Evolutionary conservation across 805 yeast species (phyloP).

Genomic region (Wickerhamomyces chaumierensis): DNA sequence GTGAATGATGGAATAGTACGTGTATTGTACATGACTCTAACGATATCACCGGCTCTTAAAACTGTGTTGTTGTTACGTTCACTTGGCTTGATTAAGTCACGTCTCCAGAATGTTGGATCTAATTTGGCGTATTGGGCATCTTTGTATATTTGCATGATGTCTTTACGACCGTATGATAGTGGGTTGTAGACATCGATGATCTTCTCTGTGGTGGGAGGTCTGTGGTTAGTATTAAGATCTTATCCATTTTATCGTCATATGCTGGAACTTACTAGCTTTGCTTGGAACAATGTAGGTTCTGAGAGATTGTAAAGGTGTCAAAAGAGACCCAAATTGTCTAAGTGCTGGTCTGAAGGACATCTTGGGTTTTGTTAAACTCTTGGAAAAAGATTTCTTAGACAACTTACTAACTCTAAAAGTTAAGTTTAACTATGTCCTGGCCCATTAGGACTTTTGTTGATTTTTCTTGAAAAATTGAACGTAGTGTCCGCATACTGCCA

Average conservation of each 20-base stretch:
- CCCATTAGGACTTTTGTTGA: neutral
- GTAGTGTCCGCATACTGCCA: neutral
- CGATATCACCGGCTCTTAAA: slow-evolving; percentile 72
- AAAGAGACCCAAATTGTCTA: neutral
- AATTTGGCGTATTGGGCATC: slow-evolving; percentile 26
- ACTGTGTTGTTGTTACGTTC: slow-evolving; percentile 23
- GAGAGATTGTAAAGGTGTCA: slow-evolving; percentile 1
- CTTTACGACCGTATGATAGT: slow-evolving; percentile 5
- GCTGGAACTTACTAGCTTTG: slow-evolving; percentile 6
- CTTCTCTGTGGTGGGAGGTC: slow-evolving; percentile 2
- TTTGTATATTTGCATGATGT: slow-evolving; percentile 26
- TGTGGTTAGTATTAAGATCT: neutral
- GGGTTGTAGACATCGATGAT: slow-evolving; percentile 15
- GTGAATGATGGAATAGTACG: slow-evolving; percentile 49
- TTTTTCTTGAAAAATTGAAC: neutral
- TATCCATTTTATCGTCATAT: no score
- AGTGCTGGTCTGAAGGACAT: neutral
- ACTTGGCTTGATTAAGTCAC: slow-evolving; percentile 35
- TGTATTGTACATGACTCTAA: slow-evolving; percentile 56
- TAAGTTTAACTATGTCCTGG: no score
- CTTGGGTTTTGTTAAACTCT: no score
- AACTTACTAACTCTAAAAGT: no score
- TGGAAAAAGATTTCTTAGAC: neutral
- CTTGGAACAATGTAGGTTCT: slow-evolving; percentile 8
- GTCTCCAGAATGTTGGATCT: slow-evolving; percentile 66